Percentiles rank a stretch among this genome's conserved stretches.
phyloP scores from a whole-genome alignment of 83 land plant genomes.

The Picea abies region DNA sequence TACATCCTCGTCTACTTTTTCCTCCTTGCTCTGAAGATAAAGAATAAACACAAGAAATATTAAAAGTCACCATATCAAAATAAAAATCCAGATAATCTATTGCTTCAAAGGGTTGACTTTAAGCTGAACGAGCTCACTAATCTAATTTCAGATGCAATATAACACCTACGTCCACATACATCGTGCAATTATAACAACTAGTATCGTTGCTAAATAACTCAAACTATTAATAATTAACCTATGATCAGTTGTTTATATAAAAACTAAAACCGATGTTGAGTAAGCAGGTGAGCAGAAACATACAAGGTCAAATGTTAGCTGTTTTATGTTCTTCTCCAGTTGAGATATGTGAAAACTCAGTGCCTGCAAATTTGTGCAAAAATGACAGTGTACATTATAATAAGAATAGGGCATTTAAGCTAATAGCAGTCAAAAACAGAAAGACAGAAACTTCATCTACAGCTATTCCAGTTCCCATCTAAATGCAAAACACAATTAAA shows the following conservation, averaged over 20 bases:
- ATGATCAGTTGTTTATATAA: neutral
- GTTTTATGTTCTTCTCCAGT: conserved; percentile 47
- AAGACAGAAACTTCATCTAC: neutral
- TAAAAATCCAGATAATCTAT: neutral
- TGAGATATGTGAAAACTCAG: conserved; percentile 58
- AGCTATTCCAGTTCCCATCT: neutral
- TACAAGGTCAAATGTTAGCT: conserved; percentile 46
- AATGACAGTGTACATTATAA: neutral
- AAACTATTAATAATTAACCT: neutral
- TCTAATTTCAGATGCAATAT: neutral
- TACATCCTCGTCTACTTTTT: neutral
- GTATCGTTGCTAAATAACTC: neutral
- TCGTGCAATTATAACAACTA: neutral
- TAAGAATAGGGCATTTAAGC: neutral
- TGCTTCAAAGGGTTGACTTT: neutral
- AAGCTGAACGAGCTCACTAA: neutral
- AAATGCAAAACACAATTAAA: neutral
- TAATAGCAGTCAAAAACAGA: neutral
- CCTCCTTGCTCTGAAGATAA: neutral
- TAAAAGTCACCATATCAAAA: neutral
- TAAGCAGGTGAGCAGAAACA: conserved; percentile 9
- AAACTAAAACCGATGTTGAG: neutral
- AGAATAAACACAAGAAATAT: neutral
- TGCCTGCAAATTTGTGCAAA: conserved; percentile 40
- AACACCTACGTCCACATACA: neutral